These are phyloP conservation scores for Calonectria honghensis DNA, from an alignment of 2,329 filamentous ascomycete species.

Conservation along the genomic window DNA sequence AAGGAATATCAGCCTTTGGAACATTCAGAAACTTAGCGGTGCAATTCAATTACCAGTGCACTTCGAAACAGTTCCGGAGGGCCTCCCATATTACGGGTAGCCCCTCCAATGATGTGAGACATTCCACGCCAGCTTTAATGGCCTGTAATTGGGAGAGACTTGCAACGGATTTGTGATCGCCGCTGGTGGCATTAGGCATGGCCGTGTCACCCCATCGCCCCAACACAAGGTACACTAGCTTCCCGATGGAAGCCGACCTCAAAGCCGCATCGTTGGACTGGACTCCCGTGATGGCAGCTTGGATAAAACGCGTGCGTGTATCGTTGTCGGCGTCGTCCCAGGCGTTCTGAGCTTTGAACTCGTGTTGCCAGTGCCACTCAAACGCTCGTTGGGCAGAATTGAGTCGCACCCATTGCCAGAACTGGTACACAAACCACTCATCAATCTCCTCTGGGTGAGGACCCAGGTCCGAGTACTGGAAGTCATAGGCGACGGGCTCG, in stretches of 20 bases:
- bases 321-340: slow-evolving; percentile 81
- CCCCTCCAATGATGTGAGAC: slow-evolving; percentile 71
- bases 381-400: slow-evolving; percentile 85
- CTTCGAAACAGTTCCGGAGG: slow-evolving; percentile 69
- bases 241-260: slow-evolving; percentile 73
- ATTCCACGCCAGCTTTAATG: slow-evolving; percentile 73
- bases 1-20: slow-evolving; percentile 54
- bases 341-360: slow-evolving; percentile 62
- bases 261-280: slow-evolving; percentile 68
- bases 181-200: slow-evolving; percentile 65
- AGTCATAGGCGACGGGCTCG: slow-evolving; percentile 88
- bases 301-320: slow-evolving; percentile 74
- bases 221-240: slow-evolving; percentile 77
- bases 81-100: slow-evolving; percentile 71
- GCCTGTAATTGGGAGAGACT: slow-evolving; percentile 74
- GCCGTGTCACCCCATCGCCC: slow-evolving; percentile 83
- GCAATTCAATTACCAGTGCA: slow-evolving; percentile 68
- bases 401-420: slow-evolving; percentile 88
- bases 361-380: slow-evolving; percentile 82
- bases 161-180: slow-evolving; percentile 69
- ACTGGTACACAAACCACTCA: slow-evolving; percentile 97
- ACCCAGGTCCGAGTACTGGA: slow-evolving; percentile 84
- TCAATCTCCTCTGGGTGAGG: slow-evolving; percentile 91
- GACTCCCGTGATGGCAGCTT: slow-evolving; percentile 67
- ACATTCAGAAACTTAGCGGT: not conserved